A percentile compares a stretch with the other conserved stretches of the same genome.
phyloP scores from a whole-genome alignment of 1,139 yeast species.

The Hansenula sp. region DNA sequence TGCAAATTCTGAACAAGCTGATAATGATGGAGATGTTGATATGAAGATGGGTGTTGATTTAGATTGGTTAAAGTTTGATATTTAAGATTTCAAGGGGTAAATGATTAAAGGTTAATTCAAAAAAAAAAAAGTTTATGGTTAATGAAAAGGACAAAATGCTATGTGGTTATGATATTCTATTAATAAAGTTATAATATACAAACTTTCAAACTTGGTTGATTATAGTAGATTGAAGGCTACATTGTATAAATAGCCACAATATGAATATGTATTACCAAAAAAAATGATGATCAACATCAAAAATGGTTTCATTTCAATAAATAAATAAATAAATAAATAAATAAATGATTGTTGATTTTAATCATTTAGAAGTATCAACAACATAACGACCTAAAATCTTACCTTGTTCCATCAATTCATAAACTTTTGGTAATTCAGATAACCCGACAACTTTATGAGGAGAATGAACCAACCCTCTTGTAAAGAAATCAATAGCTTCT shows the following conservation, averaged over 20 bases:
- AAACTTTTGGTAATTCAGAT: constrained; percentile 55
- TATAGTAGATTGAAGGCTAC: too few relatives aligned
- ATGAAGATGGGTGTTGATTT: constrained; percentile 13
- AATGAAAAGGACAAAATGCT: too few relatives aligned
- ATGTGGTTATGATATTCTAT: not conserved
- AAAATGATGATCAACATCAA: not conserved
- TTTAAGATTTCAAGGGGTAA: constrained; percentile 3
- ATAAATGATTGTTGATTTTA: not conserved
- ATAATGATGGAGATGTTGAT: constrained; percentile 10
- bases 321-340: constrained; percentile 2
- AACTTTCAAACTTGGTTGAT: too few relatives aligned
- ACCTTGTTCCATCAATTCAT: constrained; percentile 67
- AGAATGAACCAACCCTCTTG: constrained; percentile 63
- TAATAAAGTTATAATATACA: not conserved
- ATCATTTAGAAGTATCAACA: constrained; percentile 21
- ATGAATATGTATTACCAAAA: not conserved
- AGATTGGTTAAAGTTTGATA: constrained; percentile 26
- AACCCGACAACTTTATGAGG: constrained; percentile 67
- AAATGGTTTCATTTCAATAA: too few relatives aligned
- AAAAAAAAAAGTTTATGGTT: too few relatives aligned
- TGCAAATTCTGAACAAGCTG: constrained; percentile 5
- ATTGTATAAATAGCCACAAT: too few relatives aligned
- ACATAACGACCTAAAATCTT: constrained; percentile 66
- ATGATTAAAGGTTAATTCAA: too few relatives aligned
- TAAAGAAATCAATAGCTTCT: constrained; percentile 72